These are phyloP conservation scores for Camellia granthamiana DNA, from an alignment of 148 eudicot species.

Conservation along the genomic window DNA sequence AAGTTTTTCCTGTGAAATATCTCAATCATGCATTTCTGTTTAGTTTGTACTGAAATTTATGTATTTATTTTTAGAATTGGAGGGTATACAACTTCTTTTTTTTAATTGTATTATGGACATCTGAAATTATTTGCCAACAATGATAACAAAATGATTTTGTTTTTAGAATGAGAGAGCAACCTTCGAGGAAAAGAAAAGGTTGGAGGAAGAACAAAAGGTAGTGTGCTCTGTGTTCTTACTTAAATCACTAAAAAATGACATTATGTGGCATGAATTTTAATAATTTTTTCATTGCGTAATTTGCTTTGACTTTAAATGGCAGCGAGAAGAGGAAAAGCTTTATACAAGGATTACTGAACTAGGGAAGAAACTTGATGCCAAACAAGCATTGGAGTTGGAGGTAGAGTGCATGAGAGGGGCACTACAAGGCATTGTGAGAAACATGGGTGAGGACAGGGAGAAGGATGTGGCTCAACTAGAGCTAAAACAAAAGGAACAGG, in stretches of 20 bases:
- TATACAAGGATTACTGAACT: slow-evolving; percentile 56
- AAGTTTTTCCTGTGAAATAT: no score
- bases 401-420: slow-evolving; percentile 66
- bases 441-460: slow-evolving; percentile 49
- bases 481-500: slow-evolving; percentile 60
- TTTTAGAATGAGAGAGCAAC: slow-evolving; percentile 40
- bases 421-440: slow-evolving; percentile 47
- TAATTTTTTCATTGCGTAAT: background rate
- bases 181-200: slow-evolving; percentile 28
- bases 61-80: no score
- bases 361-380: slow-evolving; percentile 60
- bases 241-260: slow-evolving; percentile 24
- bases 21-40: no score
- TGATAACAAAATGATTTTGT: background rate
- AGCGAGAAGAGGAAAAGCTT: slow-evolving; percentile 46
- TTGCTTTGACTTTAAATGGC: background rate
- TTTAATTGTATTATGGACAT: no score
- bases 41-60: no score
- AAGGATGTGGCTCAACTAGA: slow-evolving; percentile 45
- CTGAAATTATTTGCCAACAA: no score
- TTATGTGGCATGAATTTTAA: background rate
- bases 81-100: no score
- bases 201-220: slow-evolving; percentile 41
- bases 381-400: slow-evolving; percentile 75
- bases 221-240: background rate